These are phyloP conservation scores for Fraxinus excelsior DNA, from an alignment of 257 asterid species.

Conservation along the genomic window DNA sequence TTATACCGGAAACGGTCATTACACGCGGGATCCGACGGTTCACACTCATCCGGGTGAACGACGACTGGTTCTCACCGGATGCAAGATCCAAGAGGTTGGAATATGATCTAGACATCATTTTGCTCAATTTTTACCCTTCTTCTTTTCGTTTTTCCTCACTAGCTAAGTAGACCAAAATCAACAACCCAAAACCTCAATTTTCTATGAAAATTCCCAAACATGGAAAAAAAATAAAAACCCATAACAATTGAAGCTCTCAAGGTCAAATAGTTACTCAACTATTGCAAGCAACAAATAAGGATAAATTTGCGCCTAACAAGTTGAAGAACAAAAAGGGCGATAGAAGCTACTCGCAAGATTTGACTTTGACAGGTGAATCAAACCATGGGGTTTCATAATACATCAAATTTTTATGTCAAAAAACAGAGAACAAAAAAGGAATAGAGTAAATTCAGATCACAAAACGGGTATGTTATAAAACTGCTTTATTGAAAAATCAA, in stretches of 20 bases:
- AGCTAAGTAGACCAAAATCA: slow-evolving; percentile 30
- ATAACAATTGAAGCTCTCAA: slow-evolving; percentile 16
- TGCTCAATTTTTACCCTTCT: neutral
- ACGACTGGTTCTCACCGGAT: slow-evolving; percentile 77
- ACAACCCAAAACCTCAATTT: too few relatives aligned
- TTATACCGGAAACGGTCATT: slow-evolving; percentile 83
- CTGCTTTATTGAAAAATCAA: slow-evolving; percentile 13
- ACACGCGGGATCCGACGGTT: slow-evolving; percentile 72
- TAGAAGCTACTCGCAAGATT: slow-evolving; percentile 30
- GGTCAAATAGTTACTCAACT: slow-evolving; percentile 13
- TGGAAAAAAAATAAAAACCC: slow-evolving; percentile 17
- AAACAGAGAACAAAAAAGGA: slow-evolving; percentile 16
- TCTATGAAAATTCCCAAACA: slow-evolving; percentile 29
- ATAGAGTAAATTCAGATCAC: slow-evolving; percentile 46
- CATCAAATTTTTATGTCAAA: slow-evolving; percentile 25
- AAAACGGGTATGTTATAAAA: slow-evolving; percentile 19
- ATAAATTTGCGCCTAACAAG: slow-evolving; percentile 17
- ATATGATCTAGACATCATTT: slow-evolving; percentile 87
- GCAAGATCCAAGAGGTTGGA: slow-evolving; percentile 84
- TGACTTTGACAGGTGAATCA: slow-evolving; percentile 40
- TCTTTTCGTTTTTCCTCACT: neutral
- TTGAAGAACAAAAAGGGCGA: slow-evolving; percentile 31
- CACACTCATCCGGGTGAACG: slow-evolving; percentile 54
- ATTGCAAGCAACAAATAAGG: slow-evolving; percentile 23
- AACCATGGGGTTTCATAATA: slow-evolving; percentile 29